Percentiles rank a stretch among this genome's conserved stretches.
Evolutionary conservation across 108 stramenopile species (phyloP).

Genomic region (Cyclotella kingstonii): DNA sequence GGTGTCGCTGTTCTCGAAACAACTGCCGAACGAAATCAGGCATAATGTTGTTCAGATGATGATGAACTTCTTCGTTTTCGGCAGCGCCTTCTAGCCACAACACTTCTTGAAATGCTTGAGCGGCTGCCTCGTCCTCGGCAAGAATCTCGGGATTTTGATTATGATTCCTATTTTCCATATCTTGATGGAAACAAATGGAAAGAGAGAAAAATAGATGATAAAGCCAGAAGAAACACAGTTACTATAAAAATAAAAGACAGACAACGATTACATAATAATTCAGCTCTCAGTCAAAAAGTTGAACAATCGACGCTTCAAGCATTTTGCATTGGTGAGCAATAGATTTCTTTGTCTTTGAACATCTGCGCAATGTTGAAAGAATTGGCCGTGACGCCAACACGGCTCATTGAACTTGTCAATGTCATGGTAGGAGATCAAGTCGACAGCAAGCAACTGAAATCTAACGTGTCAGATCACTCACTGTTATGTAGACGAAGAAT

Average conservation of each 20-base stretch:
- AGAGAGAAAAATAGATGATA: background rate
- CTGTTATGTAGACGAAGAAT: too few relatives aligned
- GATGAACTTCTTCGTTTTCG: constrained; percentile 15
- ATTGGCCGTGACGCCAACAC: too few relatives aligned
- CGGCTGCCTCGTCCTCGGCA: constrained; percentile 35
- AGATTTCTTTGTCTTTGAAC: too few relatives aligned
- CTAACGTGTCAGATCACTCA: too few relatives aligned
- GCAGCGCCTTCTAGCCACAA: constrained; percentile 42
- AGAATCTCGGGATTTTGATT: constrained; percentile 14
- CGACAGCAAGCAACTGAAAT: too few relatives aligned
- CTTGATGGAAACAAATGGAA: background rate
- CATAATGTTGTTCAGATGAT: constrained; percentile 1
- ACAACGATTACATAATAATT: background rate
- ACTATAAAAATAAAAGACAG: background rate
- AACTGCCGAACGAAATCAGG: constrained; percentile 35
- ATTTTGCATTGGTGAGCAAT: too few relatives aligned
- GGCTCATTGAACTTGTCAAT: too few relatives aligned
- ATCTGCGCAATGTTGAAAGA: too few relatives aligned
- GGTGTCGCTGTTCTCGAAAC: constrained; percentile 17
- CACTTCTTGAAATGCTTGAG: constrained; percentile 32
- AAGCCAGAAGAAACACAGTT: background rate
- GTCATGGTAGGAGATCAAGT: too few relatives aligned
- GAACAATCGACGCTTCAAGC: too few relatives aligned
- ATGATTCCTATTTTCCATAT: background rate
- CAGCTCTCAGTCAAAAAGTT: background rate